Conservation (phyloP, 768 basidiomycete genomes). For the Grammothele lineata region DNA sequence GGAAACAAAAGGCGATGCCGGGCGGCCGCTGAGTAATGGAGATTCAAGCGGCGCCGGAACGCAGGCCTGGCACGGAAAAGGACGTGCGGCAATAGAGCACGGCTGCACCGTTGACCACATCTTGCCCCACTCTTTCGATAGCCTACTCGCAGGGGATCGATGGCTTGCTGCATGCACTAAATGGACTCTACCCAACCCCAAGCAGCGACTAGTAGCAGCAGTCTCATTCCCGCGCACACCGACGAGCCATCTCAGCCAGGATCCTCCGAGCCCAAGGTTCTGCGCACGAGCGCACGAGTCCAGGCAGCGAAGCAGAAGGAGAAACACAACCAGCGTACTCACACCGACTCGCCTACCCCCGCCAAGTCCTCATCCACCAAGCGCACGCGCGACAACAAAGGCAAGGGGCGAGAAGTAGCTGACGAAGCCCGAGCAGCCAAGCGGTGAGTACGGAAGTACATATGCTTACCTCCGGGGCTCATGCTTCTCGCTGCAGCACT, state of each 20-base stretch:
- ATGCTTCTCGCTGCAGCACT: constrained; percentile 37
- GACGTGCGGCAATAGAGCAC: constrained; percentile 9
- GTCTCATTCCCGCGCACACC: constrained; percentile 44
- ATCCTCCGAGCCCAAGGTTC: constrained; percentile 48
- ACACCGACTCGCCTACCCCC: constrained; percentile 32
- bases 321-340: constrained; percentile 50
- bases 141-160: constrained; percentile 44
- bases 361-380: constrained; percentile 42
- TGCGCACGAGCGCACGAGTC: constrained; percentile 68
- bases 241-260: constrained; percentile 33
- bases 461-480: constrained; percentile 5
- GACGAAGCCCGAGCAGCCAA: constrained; percentile 56
- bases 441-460: constrained; percentile 47
- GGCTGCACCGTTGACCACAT: constrained; percentile 9
- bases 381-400: constrained; percentile 58
- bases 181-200: constrained; percentile 85
- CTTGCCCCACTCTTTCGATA: constrained; percentile 19
- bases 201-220: constrained; percentile 67
- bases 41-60: constrained; percentile 7
- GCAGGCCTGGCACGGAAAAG: constrained; percentile 9
- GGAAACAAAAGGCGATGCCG: not conserved
- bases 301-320: constrained; percentile 72
- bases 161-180: constrained; percentile 87
- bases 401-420: constrained; percentile 56
- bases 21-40: constrained; percentile 9